A percentile compares a stretch with the other conserved stretches of the same genome.
Evolutionary conservation across 2,329 filamentous ascomycete species (phyloP).

Genomic region (Mariannaea elegans): DNA sequence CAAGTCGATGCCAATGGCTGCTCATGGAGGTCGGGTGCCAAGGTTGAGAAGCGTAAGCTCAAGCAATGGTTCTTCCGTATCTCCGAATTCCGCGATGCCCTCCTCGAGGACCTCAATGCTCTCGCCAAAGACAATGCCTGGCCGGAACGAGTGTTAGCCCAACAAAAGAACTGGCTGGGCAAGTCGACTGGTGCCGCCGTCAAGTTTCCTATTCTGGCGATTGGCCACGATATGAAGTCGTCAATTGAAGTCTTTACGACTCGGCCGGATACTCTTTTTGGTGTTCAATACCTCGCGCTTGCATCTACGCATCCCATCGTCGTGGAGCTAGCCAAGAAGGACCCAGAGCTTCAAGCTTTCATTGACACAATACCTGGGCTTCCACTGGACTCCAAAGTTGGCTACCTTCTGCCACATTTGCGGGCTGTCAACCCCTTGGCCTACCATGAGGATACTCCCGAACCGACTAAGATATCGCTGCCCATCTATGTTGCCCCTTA

Average conservation of each 20-base stretch:
- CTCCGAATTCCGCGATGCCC: conserved; percentile 76
- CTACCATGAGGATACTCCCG: conserved; percentile 59
- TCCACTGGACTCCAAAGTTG: conserved; percentile 67
- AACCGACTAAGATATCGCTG: conserved; percentile 64
- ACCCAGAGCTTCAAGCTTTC: conserved; percentile 73
- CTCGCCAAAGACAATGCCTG: conserved; percentile 72
- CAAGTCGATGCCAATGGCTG: conserved; percentile 87
- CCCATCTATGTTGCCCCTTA: conserved; percentile 87
- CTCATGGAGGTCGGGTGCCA: conserved; percentile 88
- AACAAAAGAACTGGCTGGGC: conserved; percentile 91
- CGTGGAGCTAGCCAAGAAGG: conserved; percentile 63
- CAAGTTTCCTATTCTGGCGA: conserved; percentile 69
- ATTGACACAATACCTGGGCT: conserved; percentile 68
- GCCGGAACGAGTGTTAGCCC: conserved; percentile 83
- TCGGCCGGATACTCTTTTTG: conserved; percentile 85
- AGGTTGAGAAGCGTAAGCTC: conserved; percentile 79
- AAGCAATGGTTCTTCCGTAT: conserved; percentile 94
- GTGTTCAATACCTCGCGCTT: conserved; percentile 85
- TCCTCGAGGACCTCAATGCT: conserved; percentile 75
- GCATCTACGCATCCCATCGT: conserved; percentile 79
- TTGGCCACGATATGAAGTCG: conserved; percentile 51
- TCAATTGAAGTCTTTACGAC: conserved; percentile 83
- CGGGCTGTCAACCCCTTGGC: conserved; percentile 73
- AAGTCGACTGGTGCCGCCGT: conserved; percentile 78
- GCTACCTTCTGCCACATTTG: conserved; percentile 72